Percentiles rank a stretch among this genome's conserved stretches.
Conservation (phyloP, 2,329 filamentous ascomycete species). For the Curvularia sp. region DNA sequence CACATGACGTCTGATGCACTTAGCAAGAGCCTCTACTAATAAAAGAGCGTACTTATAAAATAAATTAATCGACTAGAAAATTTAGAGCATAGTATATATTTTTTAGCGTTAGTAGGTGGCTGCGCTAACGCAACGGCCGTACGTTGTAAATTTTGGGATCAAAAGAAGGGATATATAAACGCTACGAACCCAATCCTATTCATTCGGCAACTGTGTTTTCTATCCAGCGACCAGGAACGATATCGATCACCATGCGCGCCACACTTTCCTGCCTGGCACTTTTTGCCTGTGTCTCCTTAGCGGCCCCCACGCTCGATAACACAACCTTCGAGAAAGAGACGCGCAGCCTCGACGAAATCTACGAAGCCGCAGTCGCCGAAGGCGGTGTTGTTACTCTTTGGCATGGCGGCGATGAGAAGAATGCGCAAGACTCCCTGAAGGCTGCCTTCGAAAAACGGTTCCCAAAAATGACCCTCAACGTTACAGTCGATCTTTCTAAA, state of each 20-base stretch:
- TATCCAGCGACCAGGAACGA: no score
- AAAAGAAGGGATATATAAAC: no score
- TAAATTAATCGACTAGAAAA: no score
- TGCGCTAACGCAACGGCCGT: no score
- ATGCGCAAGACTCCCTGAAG: constrained; percentile 52
- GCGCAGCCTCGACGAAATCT: constrained; percentile 58
- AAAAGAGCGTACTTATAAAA: no score
- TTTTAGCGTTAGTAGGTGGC: no score
- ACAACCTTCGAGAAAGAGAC: constrained; percentile 45
- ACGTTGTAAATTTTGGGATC: no score
- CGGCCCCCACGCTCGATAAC: background rate
- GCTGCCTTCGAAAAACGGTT: constrained; percentile 56
- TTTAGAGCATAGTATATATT: no score
- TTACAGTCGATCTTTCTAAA: constrained; percentile 64
- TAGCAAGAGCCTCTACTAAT: no score
- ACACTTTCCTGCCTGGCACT: constrained; percentile 9
- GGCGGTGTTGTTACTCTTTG: constrained; percentile 56
- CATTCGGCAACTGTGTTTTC: no score
- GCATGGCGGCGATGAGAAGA: constrained; percentile 59
- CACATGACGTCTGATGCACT: no score
- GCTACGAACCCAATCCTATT: no score
- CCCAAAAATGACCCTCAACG: constrained; percentile 59
- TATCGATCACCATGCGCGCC: constrained; percentile 6
- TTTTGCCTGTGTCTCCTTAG: constrained; percentile 3
- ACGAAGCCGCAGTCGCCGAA: constrained; percentile 59